Conservation (phyloP, 2,329 filamentous ascomycete species). For the Botrytis pseudocinerea region DNA sequence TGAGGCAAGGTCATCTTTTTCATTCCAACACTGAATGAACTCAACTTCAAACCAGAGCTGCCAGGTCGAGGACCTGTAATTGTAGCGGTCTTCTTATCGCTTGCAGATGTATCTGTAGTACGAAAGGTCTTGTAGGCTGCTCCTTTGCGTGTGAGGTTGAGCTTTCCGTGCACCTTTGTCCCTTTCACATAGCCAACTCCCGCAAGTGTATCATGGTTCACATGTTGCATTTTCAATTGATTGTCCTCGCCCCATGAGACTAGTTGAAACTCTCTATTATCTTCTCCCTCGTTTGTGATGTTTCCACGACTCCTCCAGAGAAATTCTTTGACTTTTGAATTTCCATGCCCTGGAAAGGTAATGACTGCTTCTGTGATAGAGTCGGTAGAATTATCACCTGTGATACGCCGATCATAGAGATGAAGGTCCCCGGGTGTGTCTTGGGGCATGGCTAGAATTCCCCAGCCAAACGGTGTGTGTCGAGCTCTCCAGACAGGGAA, state of each 20-base stretch:
- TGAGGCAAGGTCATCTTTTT: slow-evolving; percentile 49
- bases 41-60: slow-evolving; percentile 44
- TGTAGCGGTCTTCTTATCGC: slow-evolving; percentile 59
- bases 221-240: slow-evolving; percentile 74
- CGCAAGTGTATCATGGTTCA: slow-evolving; percentile 63
- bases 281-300: slow-evolving; percentile 64
- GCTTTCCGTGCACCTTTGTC: slow-evolving; percentile 59
- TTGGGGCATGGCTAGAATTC: slow-evolving; percentile 88
- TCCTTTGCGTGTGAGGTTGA: slow-evolving; percentile 78
- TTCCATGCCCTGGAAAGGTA: slow-evolving; percentile 59
- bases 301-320: slow-evolving; percentile 79
- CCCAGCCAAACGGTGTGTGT: slow-evolving; percentile 86
- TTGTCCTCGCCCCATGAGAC: slow-evolving; percentile 92
- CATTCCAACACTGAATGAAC: slow-evolving; percentile 38
- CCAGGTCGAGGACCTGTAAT: slow-evolving; percentile 61
- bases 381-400: slow-evolving; percentile 48
- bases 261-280: slow-evolving; percentile 86
- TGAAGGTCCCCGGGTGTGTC: slow-evolving; percentile 82
- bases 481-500: slow-evolving; percentile 91
- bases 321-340: slow-evolving; percentile 82
- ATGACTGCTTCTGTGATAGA: slow-evolving; percentile 51
- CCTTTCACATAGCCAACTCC: slow-evolving; percentile 75
- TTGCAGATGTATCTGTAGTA: slow-evolving; percentile 61
- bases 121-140: slow-evolving; percentile 84
- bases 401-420: slow-evolving; percentile 69